Evolutionary conservation across 257 asterid genomes (phyloP).

Genomic region (Echites panduratus): DNA sequence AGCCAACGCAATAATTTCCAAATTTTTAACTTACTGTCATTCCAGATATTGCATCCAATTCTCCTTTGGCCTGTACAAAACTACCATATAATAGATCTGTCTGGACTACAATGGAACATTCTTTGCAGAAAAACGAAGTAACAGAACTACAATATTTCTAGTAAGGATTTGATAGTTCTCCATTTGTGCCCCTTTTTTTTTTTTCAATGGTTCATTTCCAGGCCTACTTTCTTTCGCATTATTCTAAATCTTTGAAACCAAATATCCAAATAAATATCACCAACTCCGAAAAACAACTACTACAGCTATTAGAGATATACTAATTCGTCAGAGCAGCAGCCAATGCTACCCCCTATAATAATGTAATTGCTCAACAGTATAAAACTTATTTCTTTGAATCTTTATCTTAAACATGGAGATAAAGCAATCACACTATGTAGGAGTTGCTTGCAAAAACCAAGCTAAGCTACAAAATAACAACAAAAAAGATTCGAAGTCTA

Average conservation of each 20-base stretch:
- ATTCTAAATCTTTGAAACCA: neutral
- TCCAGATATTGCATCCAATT: no score
- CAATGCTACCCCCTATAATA: slow-evolving; percentile 11
- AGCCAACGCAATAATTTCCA: slow-evolving; percentile 9
- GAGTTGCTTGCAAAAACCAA: slow-evolving; percentile 11
- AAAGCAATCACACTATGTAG: slow-evolving; percentile 11
- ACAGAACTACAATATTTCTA: no score
- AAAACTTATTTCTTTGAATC: slow-evolving; percentile 23
- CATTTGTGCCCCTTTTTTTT: no score
- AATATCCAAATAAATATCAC: slow-evolving; percentile 11
- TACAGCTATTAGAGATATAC: neutral
- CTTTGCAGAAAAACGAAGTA: no score
- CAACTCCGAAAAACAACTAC: slow-evolving; percentile 13
- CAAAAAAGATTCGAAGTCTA: slow-evolving; percentile 17
- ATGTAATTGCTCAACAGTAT: slow-evolving; percentile 11
- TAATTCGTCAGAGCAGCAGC: slow-evolving; percentile 13
- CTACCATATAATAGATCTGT: no score
- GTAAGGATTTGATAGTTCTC: no score
- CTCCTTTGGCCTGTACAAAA: no score
- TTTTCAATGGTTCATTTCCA: no score
- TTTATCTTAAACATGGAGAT: slow-evolving; percentile 1
- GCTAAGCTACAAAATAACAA: slow-evolving; percentile 3
- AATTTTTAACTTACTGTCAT: slow-evolving; percentile 16
- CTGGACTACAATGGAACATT: no score
- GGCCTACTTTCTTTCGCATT: no score